Percentiles rank a stretch among this genome's conserved stretches.
Conservation (phyloP, 768 basidiomycete genomes). For the Boletus fagicola region DNA sequence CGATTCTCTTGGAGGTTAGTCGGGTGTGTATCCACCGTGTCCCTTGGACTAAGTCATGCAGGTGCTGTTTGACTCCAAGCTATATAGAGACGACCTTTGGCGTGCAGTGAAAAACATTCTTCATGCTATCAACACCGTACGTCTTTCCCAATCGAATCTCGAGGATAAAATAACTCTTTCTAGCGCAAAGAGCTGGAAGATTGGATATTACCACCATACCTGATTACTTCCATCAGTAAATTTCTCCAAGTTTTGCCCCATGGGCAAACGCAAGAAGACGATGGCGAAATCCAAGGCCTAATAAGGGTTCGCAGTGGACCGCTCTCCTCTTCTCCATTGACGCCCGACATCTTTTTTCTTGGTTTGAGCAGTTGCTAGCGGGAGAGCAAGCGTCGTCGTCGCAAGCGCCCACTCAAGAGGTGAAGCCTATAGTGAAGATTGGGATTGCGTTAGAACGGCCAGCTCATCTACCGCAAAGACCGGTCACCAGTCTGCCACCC, state of each 20-base stretch:
- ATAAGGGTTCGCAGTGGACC: constrained; percentile 58
- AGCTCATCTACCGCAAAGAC: constrained; percentile 29
- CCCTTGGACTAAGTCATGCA: constrained; percentile 3
- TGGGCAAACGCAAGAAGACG: constrained; percentile 23
- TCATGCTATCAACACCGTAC: constrained; percentile 23
- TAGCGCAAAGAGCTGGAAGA: constrained; percentile 43
- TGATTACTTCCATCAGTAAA: constrained; percentile 37
- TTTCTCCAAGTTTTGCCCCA: constrained; percentile 26
- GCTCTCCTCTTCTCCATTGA: constrained; percentile 36
- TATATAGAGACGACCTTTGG: constrained; percentile 26
- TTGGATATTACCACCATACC: constrained; percentile 44
- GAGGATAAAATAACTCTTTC: constrained; percentile 27
- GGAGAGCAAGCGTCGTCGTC: constrained; percentile 20
- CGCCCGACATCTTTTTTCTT: constrained; percentile 40
- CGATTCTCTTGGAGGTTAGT: constrained; percentile 47
- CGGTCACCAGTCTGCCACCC: constrained; percentile 11
- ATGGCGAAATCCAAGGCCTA: constrained; percentile 39
- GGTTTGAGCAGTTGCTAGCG: constrained; percentile 45
- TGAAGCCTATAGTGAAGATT: constrained; percentile 12
- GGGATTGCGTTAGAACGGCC: constrained; percentile 21
- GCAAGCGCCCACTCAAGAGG: constrained; percentile 16
- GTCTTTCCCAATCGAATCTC: constrained; percentile 12
- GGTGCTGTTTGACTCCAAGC: constrained; percentile 27
- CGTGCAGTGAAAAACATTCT: constrained; percentile 24
- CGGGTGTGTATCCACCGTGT: neutral